These are phyloP conservation scores for Inonotus hispidus DNA, from an alignment of 1,284 basidiomycete species.

Conservation along the genomic window DNA sequence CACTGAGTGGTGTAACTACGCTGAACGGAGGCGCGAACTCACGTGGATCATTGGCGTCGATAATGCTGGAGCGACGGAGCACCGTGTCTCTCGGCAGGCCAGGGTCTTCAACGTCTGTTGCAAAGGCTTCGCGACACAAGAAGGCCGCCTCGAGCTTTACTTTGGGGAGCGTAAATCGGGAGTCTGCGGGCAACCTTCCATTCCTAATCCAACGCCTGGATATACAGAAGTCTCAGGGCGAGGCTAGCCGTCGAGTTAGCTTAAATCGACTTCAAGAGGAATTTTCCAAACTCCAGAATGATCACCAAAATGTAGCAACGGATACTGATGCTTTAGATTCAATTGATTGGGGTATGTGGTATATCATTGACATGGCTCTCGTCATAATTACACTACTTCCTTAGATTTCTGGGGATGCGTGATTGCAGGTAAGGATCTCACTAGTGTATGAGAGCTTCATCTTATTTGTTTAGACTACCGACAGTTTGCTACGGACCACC, in stretches of 20 bases:
- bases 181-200: constrained; percentile 43
- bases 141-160: constrained; percentile 11
- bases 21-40: neutral
- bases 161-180: neutral
- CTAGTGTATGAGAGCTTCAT: neutral
- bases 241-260: constrained; percentile 38
- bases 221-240: constrained; percentile 32
- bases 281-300: constrained; percentile 53
- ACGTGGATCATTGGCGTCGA: constrained; percentile 3
- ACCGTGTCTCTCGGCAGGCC: constrained; percentile 13
- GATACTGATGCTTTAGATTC: constrained; percentile 30
- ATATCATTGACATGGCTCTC: constrained; percentile 6
- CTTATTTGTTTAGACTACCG: constrained; percentile 66
- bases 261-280: constrained; percentile 65
- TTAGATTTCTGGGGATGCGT: constrained; percentile 96
- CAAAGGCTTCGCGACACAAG: constrained; percentile 8
- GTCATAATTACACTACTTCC: constrained; percentile 25
- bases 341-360: constrained; percentile 69
- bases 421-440: constrained; percentile 59
- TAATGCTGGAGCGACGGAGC: constrained; percentile 9
- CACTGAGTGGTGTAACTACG: constrained; percentile 31
- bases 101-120: neutral
- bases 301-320: neutral
- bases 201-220: constrained; percentile 48
- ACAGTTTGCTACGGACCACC: constrained; percentile 68